Evolutionary conservation across 129 eudicot genomes (phyloP).

Genomic region (Saussurea involucrata): DNA sequence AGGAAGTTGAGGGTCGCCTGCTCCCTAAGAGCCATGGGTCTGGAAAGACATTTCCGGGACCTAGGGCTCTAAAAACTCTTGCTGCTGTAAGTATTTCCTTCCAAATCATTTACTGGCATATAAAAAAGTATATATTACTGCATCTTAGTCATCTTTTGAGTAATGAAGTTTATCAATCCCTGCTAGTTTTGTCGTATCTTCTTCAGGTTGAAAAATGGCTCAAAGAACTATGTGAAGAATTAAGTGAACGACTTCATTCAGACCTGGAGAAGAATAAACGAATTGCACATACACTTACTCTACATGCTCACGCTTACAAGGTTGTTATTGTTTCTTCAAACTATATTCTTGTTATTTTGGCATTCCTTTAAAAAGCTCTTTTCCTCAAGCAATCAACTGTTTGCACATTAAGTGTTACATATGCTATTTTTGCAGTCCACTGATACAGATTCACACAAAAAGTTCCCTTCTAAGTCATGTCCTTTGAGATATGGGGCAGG

Average conservation of each 20-base stretch:
- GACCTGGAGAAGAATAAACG: constrained; percentile 84
- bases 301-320: constrained; percentile 80
- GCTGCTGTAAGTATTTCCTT: constrained; percentile 44
- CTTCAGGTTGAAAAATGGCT: constrained; percentile 85
- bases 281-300: constrained; percentile 81
- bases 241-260: constrained; percentile 74
- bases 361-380: background rate
- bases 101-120: background rate
- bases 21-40: constrained; percentile 94
- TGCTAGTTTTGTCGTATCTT: constrained; percentile 1
- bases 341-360: background rate
- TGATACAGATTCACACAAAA: constrained; percentile 67
- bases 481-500: constrained; percentile 75
- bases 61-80: constrained; percentile 55
- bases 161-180: background rate
- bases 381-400: background rate
- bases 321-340: constrained; percentile 30
- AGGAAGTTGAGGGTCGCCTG: constrained; percentile 91
- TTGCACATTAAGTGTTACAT: background rate
- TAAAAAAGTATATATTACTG: background rate
- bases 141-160: background rate
- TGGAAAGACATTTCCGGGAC: constrained; percentile 91
- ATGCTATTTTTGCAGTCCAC: constrained; percentile 42
- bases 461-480: constrained; percentile 93
- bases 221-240: constrained; percentile 82